Percentiles rank a stretch among this genome's conserved stretches.
Evolutionary conservation across 1,284 basidiomycete species (phyloP).

Genomic region (Austroboletus novae-zelandiae): DNA sequence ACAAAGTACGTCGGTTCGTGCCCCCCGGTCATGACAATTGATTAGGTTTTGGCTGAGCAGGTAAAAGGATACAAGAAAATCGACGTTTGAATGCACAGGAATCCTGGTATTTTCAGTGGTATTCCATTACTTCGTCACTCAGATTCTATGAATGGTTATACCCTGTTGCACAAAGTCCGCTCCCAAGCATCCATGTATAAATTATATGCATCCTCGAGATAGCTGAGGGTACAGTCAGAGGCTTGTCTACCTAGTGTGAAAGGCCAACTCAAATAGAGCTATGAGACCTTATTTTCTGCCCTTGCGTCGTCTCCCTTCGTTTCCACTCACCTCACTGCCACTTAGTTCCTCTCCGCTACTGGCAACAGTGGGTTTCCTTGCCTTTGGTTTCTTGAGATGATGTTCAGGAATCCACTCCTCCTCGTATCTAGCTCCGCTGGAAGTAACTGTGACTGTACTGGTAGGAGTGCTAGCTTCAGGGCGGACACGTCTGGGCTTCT

Average conservation of each 20-base stretch:
- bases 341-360: conserved; percentile 71
- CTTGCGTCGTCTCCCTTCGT: conserved; percentile 59
- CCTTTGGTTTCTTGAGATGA: conserved; percentile 71
- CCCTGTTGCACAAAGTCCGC: background rate
- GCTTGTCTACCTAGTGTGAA: conserved; percentile 3
- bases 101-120: background rate
- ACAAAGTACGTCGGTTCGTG: conserved; percentile 61
- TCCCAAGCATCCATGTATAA: conserved; percentile 7
- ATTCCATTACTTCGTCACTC: background rate
- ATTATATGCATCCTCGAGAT: conserved; percentile 4
- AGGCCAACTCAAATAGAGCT: background rate
- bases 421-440: conserved; percentile 74
- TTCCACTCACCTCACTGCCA: conserved; percentile 54
- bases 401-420: conserved; percentile 93
- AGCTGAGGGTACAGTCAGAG: background rate
- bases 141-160: background rate
- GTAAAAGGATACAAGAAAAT: conserved; percentile 56
- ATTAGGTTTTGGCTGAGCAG: conserved; percentile 28
- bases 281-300: conserved; percentile 48
- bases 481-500: conserved; percentile 35
- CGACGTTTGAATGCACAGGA: conserved; percentile 30
- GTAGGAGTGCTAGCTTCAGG: conserved; percentile 53
- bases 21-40: conserved; percentile 4
- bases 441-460: conserved; percentile 61
- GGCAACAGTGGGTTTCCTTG: conserved; percentile 42